These are phyloP conservation scores for Kazachstania viticola DNA, from an alignment of 805 yeast genomes.

Conservation along the genomic window DNA sequence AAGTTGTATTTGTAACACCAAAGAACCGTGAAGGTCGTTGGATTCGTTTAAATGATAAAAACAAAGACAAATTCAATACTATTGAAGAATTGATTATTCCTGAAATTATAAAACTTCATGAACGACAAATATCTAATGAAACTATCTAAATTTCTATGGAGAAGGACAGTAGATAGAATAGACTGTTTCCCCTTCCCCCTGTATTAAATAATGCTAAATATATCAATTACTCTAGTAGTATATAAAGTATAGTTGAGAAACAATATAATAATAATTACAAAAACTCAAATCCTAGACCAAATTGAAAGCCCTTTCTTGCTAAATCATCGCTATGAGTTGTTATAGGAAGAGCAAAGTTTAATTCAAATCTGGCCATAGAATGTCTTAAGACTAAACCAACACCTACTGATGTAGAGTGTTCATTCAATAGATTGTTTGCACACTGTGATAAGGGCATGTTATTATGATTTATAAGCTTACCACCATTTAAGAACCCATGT, in stretches of 20 bases:
- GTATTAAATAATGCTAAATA: too few species aligned
- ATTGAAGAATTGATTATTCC: slow-evolving; percentile 80
- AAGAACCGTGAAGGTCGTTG: slow-evolving; percentile 30
- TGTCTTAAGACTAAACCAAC: slow-evolving; percentile 50
- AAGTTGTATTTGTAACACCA: slow-evolving; percentile 67
- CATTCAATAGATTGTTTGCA: slow-evolving; percentile 20
- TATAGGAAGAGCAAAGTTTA: slow-evolving; percentile 53
- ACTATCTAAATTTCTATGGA: not conserved
- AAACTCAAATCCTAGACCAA: slow-evolving; percentile 52
- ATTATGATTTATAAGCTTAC: slow-evolving; percentile 37
- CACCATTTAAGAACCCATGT: slow-evolving; percentile 57
- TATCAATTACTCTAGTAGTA: too few species aligned
- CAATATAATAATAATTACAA: slow-evolving; percentile 24
- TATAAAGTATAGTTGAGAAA: not conserved
- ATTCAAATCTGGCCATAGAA: slow-evolving; percentile 56
- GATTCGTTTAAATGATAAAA: slow-evolving; percentile 33
- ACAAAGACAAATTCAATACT: slow-evolving; percentile 29
- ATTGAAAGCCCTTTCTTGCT: slow-evolving; percentile 53
- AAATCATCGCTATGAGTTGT: slow-evolving; percentile 39
- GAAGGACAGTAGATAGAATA: too few species aligned
- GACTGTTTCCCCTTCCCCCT: too few species aligned
- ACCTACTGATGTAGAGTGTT: slow-evolving; percentile 45
- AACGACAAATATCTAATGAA: slow-evolving; percentile 40
- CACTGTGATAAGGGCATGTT: slow-evolving; percentile 10
- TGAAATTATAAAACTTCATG: slow-evolving; percentile 53